Percentiles rank a stretch among this genome's conserved stretches.
Conservation (phyloP, 2,329 filamentous ascomycete species). For the Colletotrichum viniferum region DNA sequence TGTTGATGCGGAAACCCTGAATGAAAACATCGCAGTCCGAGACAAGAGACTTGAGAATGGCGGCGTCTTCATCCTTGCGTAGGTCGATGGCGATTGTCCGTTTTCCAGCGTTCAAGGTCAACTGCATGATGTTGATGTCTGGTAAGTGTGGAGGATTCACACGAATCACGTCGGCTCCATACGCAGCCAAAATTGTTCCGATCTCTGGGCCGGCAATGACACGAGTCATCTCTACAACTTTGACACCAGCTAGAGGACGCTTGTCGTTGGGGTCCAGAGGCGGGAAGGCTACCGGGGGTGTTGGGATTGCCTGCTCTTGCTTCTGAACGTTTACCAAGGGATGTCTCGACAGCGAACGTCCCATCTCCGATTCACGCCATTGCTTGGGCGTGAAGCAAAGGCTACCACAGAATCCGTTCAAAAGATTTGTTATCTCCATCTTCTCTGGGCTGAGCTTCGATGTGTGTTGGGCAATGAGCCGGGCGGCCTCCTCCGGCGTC, state of each 20-base stretch:
- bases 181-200: conserved; percentile 44
- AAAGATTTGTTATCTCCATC: conserved; percentile 8
- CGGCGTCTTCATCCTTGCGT: conserved; percentile 41
- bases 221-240: conserved; percentile 53
- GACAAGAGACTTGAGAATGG: conserved; percentile 44
- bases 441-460: conserved; percentile 8
- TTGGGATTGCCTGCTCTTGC: conserved; percentile 36
- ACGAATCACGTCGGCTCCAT: conserved; percentile 51
- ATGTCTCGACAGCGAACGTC: conserved; percentile 1
- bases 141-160: conserved; percentile 46
- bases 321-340: conserved; percentile 41
- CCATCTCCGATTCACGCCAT: conserved; percentile 15
- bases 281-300: conserved; percentile 35
- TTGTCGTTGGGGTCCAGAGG: conserved; percentile 29
- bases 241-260: conserved; percentile 48
- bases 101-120: conserved; percentile 51
- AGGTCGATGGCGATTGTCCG: conserved; percentile 52
- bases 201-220: conserved; percentile 52
- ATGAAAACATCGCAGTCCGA: conserved; percentile 56
- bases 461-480: background rate
- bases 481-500: conserved; percentile 3
- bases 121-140: conserved; percentile 44
- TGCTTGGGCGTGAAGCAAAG: conserved; percentile 11
- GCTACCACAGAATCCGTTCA: conserved; percentile 13
- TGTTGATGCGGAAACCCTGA: conserved; percentile 54